Percentiles rank a stretch among this genome's conserved stretches.
phyloP scores from a whole-genome alignment of 495 filamentous ascomycete species.

The Usnea hakonensis region DNA sequence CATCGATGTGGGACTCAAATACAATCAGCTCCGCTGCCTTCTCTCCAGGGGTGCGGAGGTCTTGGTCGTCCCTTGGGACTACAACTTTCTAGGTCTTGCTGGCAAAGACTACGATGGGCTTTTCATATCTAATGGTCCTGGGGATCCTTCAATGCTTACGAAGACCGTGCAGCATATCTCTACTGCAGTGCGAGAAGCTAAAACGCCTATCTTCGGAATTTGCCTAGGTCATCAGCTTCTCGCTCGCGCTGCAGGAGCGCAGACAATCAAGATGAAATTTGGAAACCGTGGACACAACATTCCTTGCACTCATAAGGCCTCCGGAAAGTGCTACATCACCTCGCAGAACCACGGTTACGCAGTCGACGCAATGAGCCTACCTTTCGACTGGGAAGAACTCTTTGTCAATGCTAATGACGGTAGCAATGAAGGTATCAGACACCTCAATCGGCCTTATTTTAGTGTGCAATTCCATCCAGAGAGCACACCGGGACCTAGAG shows the following conservation, averaged over 20 bases:
- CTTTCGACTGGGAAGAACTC: constrained; percentile 76
- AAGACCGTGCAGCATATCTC: constrained; percentile 68
- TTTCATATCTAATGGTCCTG: constrained; percentile 95
- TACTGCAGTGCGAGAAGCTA: constrained; percentile 61
- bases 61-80: constrained; percentile 89
- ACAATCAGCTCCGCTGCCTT: constrained; percentile 91
- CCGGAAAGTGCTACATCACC: constrained; percentile 94
- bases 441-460: constrained; percentile 79
- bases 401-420: constrained; percentile 98
- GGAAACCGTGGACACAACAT: constrained; percentile 99
- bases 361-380: constrained; percentile 71
- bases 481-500: constrained; percentile 89
- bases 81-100: constrained; percentile 69
- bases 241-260: constrained; percentile 79
- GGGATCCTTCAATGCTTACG: constrained; percentile 80
- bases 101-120: constrained; percentile 86
- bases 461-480: constrained; percentile 99
- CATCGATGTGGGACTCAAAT: constrained; percentile 94
- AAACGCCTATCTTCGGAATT: constrained; percentile 89
- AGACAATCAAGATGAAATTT: constrained; percentile 94
- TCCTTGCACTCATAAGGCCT: constrained; percentile 88
- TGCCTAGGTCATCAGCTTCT: constrained; percentile 94
- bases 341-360: constrained; percentile 91
- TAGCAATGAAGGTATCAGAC: constrained; percentile 94
- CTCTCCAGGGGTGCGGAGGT: constrained; percentile 89